These are phyloP conservation scores for Teratosphaeria zuluensis DNA, from an alignment of 2,329 filamentous ascomycete genomes.

Conservation along the genomic window DNA sequence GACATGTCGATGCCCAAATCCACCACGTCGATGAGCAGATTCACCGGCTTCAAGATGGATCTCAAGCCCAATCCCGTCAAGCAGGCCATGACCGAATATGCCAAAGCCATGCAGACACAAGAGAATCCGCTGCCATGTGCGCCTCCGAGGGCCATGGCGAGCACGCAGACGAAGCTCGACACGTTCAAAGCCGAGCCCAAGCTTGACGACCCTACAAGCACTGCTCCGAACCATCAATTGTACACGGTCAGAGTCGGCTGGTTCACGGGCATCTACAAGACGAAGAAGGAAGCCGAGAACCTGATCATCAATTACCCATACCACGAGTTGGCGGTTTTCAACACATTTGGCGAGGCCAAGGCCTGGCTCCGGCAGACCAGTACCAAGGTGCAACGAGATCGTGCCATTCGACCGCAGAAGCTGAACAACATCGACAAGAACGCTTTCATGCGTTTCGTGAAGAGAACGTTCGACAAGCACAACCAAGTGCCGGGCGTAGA, in stretches of 20 bases:
- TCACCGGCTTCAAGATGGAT: background rate
- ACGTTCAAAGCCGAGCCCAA: background rate
- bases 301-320: conserved; percentile 2
- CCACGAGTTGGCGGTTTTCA: background rate
- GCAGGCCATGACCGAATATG: background rate
- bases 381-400: background rate
- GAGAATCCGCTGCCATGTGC: background rate
- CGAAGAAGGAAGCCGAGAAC: background rate
- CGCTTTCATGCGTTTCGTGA: conserved; percentile 1
- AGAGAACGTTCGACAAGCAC: background rate
- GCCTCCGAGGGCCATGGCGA: background rate
- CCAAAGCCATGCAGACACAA: background rate
- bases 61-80: background rate
- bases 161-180: background rate
- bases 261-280: conserved; percentile 2
- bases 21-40: background rate
- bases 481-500: conserved; percentile 1
- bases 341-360: background rate
- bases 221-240: background rate
- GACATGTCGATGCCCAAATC: background rate
- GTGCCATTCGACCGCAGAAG: background rate
- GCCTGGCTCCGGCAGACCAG: background rate
- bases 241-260: conserved; percentile 3
- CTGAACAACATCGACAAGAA: background rate
- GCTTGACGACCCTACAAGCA: background rate